Conservation (phyloP, 208 protist genomes). For the Leishmania guyanensis region DNA sequence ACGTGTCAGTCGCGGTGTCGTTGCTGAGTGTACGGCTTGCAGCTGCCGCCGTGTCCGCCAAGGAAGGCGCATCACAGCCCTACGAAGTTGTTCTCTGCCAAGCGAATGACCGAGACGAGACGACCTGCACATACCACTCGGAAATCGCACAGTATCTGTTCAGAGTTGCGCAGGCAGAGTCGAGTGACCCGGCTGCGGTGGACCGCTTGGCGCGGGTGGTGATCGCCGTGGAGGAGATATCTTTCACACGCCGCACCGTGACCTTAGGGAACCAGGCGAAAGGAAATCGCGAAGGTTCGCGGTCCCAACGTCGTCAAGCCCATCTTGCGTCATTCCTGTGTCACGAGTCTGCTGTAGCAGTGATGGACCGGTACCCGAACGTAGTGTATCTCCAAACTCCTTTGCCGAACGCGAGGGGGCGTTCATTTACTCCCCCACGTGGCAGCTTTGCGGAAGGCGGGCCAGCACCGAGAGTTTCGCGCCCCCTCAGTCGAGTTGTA, state of each 20-base stretch:
- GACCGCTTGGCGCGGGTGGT: constrained; percentile 20
- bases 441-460: neutral
- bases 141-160: constrained; percentile 40
- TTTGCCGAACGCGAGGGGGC: neutral
- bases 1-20: constrained; percentile 41
- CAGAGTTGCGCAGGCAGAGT: constrained; percentile 5
- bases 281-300: neutral
- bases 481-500: constrained; percentile 39
- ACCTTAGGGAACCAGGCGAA: neutral
- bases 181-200: neutral
- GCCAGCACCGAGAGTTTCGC: neutral
- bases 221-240: constrained; percentile 24
- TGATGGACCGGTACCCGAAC: constrained; percentile 25
- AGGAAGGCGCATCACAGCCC: neutral
- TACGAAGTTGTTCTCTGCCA: constrained; percentile 21
- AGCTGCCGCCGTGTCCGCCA: neutral
- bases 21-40: constrained; percentile 40
- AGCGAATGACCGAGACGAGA: constrained; percentile 2
- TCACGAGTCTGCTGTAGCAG: constrained; percentile 17
- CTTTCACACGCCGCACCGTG: neutral
- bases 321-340: neutral
- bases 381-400: constrained; percentile 15
- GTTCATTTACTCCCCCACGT: neutral
- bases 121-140: constrained; percentile 20
- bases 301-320: neutral